Evolutionary conservation across 2,329 filamentous ascomycete genomes (phyloP), one percentile per base, ranked within the genome.

Genomic region (Penicillium griseofulvum): DNA sequence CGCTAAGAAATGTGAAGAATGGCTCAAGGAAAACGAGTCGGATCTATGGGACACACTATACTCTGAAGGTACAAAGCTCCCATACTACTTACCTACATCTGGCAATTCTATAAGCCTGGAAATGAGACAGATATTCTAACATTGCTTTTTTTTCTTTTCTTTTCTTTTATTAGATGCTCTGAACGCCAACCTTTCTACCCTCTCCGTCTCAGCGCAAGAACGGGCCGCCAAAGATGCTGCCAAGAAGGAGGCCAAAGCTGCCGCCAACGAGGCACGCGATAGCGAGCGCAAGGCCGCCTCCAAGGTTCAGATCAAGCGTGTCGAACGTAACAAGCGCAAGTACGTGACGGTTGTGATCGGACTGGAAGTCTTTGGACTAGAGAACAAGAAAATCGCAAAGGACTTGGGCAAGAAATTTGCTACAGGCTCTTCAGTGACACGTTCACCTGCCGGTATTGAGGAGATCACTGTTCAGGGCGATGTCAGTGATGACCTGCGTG

Each of bases 341-440:
- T 95, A 87, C 72, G 92, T 99, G 52, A 99, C 94, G 0, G 88
- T 92, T 16, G 87, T 99, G n/a, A 85, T 85, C 7, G 94, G 94
- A 0, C 81, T 99, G 19, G 94, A 99, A 74, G 86, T 88, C 0
- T 96, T 97, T 69, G 91, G 91, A 0, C 75, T 97, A 39, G 93
- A 97, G 54, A 82, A 97, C 68, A 99, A 99, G 77, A 97, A 97
- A 79, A 81, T 96, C 8, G 87, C 92, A 55, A 97, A 97, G 80
- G 94, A 97, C 69, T 87, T 97, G 65, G 94, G 94, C 60, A 99
- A 97, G 84, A 97, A 97, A 78, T 97, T 99, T 71, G 94, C 94
- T 29, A 97, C 94, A 10, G 94, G 94, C 0, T 88, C 87, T 16
- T 92, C 88, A 42, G 94, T 99, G 42, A 97, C 93, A 9, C 96